Base-by-base conservation (phyloP, 176 grass and related monocot genomes). In the Hordeum vulgare region DNA sequence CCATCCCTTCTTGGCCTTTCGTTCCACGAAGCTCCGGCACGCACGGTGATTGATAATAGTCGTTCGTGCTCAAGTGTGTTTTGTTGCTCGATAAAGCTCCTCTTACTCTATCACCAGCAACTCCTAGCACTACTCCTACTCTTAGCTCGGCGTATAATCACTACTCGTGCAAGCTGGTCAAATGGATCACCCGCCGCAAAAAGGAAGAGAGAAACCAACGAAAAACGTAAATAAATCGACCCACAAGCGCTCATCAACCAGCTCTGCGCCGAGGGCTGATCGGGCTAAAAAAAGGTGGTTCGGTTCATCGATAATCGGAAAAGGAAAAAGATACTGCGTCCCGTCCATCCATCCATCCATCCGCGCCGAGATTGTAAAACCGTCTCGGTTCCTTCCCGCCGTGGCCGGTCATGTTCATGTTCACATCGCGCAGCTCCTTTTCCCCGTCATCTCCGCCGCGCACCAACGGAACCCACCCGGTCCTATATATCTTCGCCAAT, bases 261-360 rank as follows among this genome's bases (percentile, higher is more conserved):
- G 47, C 15, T 7, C 47, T 51, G 47, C 47, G 2, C 47, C 47
- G 47, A 2, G 6, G 15, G 14, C 15, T 18, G 3, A 0, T 15
- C 25, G 7, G 5, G 9, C 11, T 23, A 35, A 71, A 64, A 78
- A 77, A 37, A 20, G 65, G 65, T 39, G n/a, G 39, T 54, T 66
- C 14, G 7, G 23, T 21, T 53, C 83, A 85, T 89, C 83, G 78
- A 36, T 71, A 89, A 81, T 15, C 34, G 83, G 65, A 86, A 84
- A 86, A 86, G 79, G 65, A 12, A 89, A 89, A 90, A 35, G 83
- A 62, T 56, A 66, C 40, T 78, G 54, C 78, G 37, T 63, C 64
- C 64, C 78, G 34, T 80, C 86, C 51, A 41, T 80, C 86, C 78
- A 41, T 80, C 86, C 51, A 41, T 80, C 86, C 51, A 34, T 81